Evolutionary conservation across 441 rosid species (phyloP), one percentile per base, ranked within the genome.

Genomic region (Erodium trifolium): DNA sequence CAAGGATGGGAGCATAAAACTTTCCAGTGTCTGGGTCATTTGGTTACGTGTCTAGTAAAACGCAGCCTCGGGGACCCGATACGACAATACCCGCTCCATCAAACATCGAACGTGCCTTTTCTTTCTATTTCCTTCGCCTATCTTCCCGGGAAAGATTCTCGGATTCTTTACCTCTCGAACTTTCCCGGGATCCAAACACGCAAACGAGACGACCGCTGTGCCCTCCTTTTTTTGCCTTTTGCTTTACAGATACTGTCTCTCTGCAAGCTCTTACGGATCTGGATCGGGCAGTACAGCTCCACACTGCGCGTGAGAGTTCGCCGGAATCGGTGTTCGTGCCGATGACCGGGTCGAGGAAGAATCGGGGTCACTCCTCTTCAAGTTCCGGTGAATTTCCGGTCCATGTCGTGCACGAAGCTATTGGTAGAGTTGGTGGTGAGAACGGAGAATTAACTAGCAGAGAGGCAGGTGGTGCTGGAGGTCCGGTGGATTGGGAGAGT

Each of bases 241-340:
- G 19, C 63, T 18, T 17, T 17, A 11, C 27, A 29, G 29, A 57
- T 57, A 5, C 27, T 57, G 53, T 47, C 63, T 47, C 43, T 29
- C 47, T 3, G 39, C 39, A 1, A 67, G 16, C n/a, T 29, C 60
- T 49, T 17, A 12, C 53, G 27, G 55, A 67, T 67, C 70, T 72
- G 70, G 75, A 72, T 66, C 69, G 17, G 66, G 57, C 17, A 43
- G 55, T 19, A 14, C 63, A n/a, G 17, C 41, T 27, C 39, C 53
- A 41, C 8, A 19, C 8, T 14, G 17, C 29, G 31, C 55, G 18
- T 2, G 75, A 39, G 29, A 59, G 31, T 12, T 43, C 66, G 27
- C 66, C 66, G 67, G 75, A 43, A 45, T 18, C 68, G 45, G 68
- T 17, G 23, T n/a, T 41, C 17, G 67, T 14, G 51, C 63, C 69